Base-by-base conservation (phyloP, 2,329 filamentous ascomycete genomes). In the Drechslerella dactyloides region DNA sequence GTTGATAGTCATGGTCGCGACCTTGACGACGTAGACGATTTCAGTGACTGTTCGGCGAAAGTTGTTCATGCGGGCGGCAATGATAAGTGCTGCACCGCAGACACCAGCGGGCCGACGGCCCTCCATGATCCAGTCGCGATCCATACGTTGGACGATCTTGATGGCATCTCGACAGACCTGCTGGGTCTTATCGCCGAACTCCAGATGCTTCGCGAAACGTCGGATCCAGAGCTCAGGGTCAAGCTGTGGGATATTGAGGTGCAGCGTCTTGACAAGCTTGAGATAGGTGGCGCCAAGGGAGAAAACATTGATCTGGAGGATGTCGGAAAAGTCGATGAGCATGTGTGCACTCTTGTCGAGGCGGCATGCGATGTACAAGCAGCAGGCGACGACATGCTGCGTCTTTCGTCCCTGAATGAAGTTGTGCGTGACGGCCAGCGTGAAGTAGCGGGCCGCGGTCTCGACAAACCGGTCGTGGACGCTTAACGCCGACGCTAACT, bases 21-120 rank as follows among this genome's bases (percentile, higher is more conserved):
- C 93, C 78, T 97, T 97, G 78, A 97, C 93, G 40, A 97, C 90
- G 78, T 96, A 97, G n/a, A 97, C 93, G 7, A 99, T 90, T 80
- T 99, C 94, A 30, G 92, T 87, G 11, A 96, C 87, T 0, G 92
- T 96, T 17, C 94, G 88, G 50, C 93, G 89, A 78, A 96, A 99
- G 80, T 97, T 97, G 84, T 97, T 96, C 89, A 97, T 97, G 58
- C 94, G 90, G 7, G 94, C 93, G 5, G 94, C 94, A 79, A 99
- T 89, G 73, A 99, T 90, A 53, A 99, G 85, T 75, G 93, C 96
- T 11, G 94, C 94, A 73, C 94, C 94, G 79, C 93, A 97, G 61
- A 97, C 89, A 75, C 94, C 94, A 5, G 93, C 93, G 15, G 94
- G 94, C 44, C 94, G 89, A 77, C 94, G 90, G 76, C 94, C 94